phyloP scores from a whole-genome alignment of 2,329 filamentous ascomycete genomes.

The Penicillium sp. region DNA sequence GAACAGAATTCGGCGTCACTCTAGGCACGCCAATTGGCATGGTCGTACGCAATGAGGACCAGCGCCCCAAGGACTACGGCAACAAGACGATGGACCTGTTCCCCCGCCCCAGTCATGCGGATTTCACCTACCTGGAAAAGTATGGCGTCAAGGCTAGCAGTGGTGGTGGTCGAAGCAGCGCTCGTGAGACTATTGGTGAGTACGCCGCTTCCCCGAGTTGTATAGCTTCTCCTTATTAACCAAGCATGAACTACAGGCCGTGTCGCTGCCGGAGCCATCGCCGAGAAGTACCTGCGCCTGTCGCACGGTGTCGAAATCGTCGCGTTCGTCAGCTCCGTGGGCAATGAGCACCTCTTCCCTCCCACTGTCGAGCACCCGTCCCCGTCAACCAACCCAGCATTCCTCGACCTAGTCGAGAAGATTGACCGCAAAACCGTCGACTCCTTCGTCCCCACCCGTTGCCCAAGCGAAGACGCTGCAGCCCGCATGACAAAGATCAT shows the following conservation, averaged over 20 bases:
- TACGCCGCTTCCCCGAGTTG: neutral
- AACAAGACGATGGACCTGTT: constrained; percentile 87
- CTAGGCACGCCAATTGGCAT: constrained; percentile 90
- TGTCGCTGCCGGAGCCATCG: constrained; percentile 88
- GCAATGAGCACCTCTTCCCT: constrained; percentile 76
- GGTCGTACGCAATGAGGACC: constrained; percentile 88
- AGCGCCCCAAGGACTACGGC: constrained; percentile 89
- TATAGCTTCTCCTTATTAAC: constrained; percentile 1
- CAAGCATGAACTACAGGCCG: constrained; percentile 56
- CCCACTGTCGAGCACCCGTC: constrained; percentile 70
- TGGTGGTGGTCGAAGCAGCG: constrained; percentile 86
- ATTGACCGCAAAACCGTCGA: constrained; percentile 81
- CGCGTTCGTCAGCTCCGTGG: constrained; percentile 86
- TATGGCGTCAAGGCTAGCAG: constrained; percentile 92
- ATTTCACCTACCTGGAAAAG: constrained; percentile 97
- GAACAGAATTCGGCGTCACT: constrained; percentile 86
- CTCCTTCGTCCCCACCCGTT: constrained; percentile 81
- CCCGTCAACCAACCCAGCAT: constrained; percentile 75
- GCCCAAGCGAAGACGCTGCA: constrained; percentile 70
- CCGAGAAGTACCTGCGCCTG: constrained; percentile 85
- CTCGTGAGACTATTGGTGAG: constrained; percentile 88
- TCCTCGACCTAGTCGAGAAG: constrained; percentile 72
- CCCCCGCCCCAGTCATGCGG: constrained; percentile 89
- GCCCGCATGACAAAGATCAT: constrained; percentile 79
- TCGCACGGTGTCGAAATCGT: constrained; percentile 89